Evolutionary conservation across 192 early-diverging fungal species (phyloP).

Genomic region (Coemansia sp.): DNA sequence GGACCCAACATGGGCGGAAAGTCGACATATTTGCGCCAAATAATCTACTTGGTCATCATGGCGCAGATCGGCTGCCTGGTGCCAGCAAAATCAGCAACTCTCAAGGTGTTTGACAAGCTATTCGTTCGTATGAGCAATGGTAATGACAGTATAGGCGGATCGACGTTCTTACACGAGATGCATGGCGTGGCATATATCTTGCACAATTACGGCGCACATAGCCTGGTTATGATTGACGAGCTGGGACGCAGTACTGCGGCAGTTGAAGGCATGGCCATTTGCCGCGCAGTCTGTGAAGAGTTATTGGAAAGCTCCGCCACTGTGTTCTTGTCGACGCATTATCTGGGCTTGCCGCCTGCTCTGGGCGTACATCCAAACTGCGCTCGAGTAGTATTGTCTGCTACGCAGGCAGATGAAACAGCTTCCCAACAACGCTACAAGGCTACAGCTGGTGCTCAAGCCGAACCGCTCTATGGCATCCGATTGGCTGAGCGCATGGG

Average conservation of each 20-base stretch:
- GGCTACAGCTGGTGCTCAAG: constrained; percentile 19
- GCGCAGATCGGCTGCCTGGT: constrained; percentile 87
- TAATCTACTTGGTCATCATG: constrained; percentile 76
- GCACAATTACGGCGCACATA: constrained; percentile 63
- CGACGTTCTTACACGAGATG: constrained; percentile 89
- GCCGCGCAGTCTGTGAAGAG: constrained; percentile 73
- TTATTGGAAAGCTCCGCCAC: constrained; percentile 59
- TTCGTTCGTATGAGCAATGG: constrained; percentile 79
- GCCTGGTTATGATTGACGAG: constrained; percentile 89
- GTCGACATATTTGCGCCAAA: constrained; percentile 81
- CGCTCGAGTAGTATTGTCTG: constrained; percentile 26
- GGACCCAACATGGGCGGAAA: constrained; percentile 96
- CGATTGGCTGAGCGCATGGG: constrained; percentile 33
- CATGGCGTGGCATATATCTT: constrained; percentile 81
- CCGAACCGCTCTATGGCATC: constrained; percentile 42
- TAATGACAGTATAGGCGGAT: constrained; percentile 60
- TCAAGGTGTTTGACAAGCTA: constrained; percentile 71
- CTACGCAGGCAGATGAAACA: background rate
- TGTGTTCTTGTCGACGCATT: constrained; percentile 79
- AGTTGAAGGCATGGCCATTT: constrained; percentile 67
- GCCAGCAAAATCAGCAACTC: constrained; percentile 75
- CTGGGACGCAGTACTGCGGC: constrained; percentile 66
- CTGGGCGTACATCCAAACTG: constrained; percentile 59
- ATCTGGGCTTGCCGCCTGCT: constrained; percentile 61
- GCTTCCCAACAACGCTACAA: constrained; percentile 13